phyloP scores from a whole-genome alignment of 2,329 filamentous ascomycete species.

The Blastomyces percursus region DNA sequence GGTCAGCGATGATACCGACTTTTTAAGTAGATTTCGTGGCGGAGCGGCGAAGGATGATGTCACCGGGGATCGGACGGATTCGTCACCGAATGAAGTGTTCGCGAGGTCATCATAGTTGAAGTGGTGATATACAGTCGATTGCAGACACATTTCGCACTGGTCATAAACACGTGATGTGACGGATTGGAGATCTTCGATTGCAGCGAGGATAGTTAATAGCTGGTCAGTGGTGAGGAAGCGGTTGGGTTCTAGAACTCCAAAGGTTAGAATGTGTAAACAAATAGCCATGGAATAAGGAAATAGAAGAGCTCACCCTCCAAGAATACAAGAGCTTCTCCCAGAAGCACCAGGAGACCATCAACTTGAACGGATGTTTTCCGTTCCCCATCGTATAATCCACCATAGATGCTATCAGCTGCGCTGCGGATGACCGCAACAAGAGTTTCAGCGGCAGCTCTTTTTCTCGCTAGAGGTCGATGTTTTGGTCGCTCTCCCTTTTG shows the following conservation, averaged over 20 bases:
- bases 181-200: constrained; percentile 68
- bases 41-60: constrained; percentile 16
- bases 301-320: constrained; percentile 44
- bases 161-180: constrained; percentile 61
- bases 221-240: constrained; percentile 57
- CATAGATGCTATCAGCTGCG: constrained; percentile 80
- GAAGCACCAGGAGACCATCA: constrained; percentile 70
- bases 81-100: constrained; percentile 24
- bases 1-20: constrained; percentile 45
- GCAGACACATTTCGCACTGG: constrained; percentile 67
- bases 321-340: constrained; percentile 75
- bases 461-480: constrained; percentile 48
- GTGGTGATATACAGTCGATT: constrained; percentile 60
- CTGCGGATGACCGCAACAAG: constrained; percentile 75
- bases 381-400: constrained; percentile 72
- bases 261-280: neutral
- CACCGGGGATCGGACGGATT: constrained; percentile 12
- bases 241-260: constrained; percentile 33
- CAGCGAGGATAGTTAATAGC: constrained; percentile 63
- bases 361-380: constrained; percentile 77
- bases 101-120: constrained; percentile 42
- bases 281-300: neutral
- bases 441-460: constrained; percentile 59
- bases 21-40: constrained; percentile 57
- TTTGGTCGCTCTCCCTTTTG: constrained; percentile 31